Evolutionary conservation across 2,329 filamentous ascomycete species (phyloP), one percentile per base, ranked within the genome.

Genomic region (Colletotrichum cuscutae): DNA sequence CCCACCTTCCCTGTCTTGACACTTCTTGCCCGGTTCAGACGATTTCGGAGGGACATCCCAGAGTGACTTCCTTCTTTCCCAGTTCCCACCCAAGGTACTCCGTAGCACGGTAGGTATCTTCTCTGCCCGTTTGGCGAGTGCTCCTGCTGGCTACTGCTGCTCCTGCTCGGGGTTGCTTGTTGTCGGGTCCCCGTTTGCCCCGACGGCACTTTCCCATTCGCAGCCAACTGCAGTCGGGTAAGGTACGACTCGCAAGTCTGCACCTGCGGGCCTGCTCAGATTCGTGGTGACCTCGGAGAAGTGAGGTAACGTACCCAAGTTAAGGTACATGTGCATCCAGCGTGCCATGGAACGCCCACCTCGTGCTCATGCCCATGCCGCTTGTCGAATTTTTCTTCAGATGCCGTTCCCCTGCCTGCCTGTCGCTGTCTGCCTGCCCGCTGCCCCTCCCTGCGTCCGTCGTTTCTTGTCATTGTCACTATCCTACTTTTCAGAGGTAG

Each of bases 1-100:
- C 60, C 61, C 61, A 70, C 70, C 70, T 70, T 72, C 70, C 70
- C 61, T 70, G 70, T 69, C 12, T 53, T 63, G 28, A 35, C 28
- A 24, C 28, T 53, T 53, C 42, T 11, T 49, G 15, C 42, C 42
- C 11, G 42, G 15, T 46, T 46, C 42, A n/a, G 42, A n/a, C 42
- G 19, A 46, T 13, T 42, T 49, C 19, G 19, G 42, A 49, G 42
- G 8, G 42, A 49, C 42, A n/a, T 11, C 32, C 32, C 32, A 35
- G 37, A 19, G 37, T 49, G 42, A n/a, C 42, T 22, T 35, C 32
- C 32, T 35, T 11, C 32, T 11, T 35, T 12, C 11, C 32, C 32
- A 35, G 32, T 35, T 35, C 32, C 32, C 32, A 35, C 11, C 32
- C 11, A 35, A 35, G 32, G 32, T 9, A 28, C 28, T 28, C 28